Base-by-base conservation (phyloP, 2,329 filamentous ascomycete species). In the Hypoxylon rubiginosum region DNA sequence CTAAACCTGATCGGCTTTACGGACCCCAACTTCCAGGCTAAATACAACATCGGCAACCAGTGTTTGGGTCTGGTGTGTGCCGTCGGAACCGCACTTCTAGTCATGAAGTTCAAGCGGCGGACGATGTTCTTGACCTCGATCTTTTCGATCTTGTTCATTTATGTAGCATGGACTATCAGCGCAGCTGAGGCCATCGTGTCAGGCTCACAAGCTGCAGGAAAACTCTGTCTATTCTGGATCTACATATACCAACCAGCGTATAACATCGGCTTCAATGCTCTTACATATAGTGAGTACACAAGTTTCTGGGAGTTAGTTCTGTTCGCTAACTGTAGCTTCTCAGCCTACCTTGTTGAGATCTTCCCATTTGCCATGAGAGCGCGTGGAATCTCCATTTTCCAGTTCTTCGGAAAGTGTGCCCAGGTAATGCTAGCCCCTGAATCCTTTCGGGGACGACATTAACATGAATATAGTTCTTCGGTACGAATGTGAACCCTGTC, bases 261-360 rank as follows among this genome's bases (percentile, higher is more conserved):
- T 73, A 88, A 88, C 69, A 82, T 89, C 52, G 87, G 86, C 15
- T 88, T 88, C 76, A 89, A 89, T 70, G 85, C 87, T 24, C 79
- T 90, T 21, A 87, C 86, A 5, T 88, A 88, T 73, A 88, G 80
- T 81, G 75, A 77, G 79, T 67, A 30, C 21, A 19, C n/a, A 36
- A 26, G 34, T 5, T 11, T 30, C 15, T 21, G n/a, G 10, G n/a
- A 3, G 34, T 8, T 1, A 15, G 4, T 19, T 1, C 5, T 34
- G 4, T 34, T 32, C 11, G 26, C 45, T 69, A 34, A 69, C 45
- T 24, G 26, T 41, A 3, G 11, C 17, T 15, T 53, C 28, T 28
- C 28, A 76, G 74, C 74, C 10, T 87, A 84, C 74, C 78, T 86
- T 3, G 78, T 86, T 45, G 85, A 88, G 63, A 75, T 87, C 1